Base-by-base conservation (phyloP, 2,329 filamentous ascomycete genomes). In the Kalmusia sp. region DNA sequence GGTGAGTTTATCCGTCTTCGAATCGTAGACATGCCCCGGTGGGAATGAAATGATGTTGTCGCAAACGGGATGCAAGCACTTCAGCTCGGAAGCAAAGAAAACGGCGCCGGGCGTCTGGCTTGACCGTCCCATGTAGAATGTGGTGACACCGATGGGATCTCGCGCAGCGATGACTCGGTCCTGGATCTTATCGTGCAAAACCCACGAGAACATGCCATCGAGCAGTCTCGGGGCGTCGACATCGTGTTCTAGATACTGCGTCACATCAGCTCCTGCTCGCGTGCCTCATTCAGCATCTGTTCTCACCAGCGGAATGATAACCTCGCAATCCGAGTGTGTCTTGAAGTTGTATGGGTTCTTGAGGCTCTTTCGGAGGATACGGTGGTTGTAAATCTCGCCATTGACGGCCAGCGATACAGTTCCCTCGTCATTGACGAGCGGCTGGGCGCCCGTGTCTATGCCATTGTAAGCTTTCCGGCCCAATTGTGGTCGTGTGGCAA, bases 371-470 rank as follows among this genome's bases (percentile, higher is more conserved):
- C 95, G 89, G 71, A 99, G 84, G 70, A 96, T 86, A 74, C 93
- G 90, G 81, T 99, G 95, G 87, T 99, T 99, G 85, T 99, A 99
- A 76, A 99, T 99, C 77, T 99, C 95, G 79, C 95, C 95, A 78
- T 99, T 99, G 86, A 98, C 95, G 62, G 95, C 93, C 57, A 99
- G 87, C 61, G 93, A 88, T 69, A 99, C 88, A 68, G 84, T 89
- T 62, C 87, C 89, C 75, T 98, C 93, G 64, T 92, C 87, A 82
- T 92, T 98, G 82, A 93, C 89, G 63, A 99, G 84, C 61, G 95
- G 95, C 80, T 99, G 95, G 47, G 95, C 93, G 74, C 95, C 95
- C 70, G 91, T 93, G 76, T 98, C 93, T 93, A 75, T 30, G 28
- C 34, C 37, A 56, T 39, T 39, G 55, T 72, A 57, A 74, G 64